A percentile compares a stretch with the other conserved stretches of the same genome.
Evolutionary conservation across 2,329 filamentous ascomycete genomes (phyloP).

Genomic region (Phialemoniopsis sp.): DNA sequence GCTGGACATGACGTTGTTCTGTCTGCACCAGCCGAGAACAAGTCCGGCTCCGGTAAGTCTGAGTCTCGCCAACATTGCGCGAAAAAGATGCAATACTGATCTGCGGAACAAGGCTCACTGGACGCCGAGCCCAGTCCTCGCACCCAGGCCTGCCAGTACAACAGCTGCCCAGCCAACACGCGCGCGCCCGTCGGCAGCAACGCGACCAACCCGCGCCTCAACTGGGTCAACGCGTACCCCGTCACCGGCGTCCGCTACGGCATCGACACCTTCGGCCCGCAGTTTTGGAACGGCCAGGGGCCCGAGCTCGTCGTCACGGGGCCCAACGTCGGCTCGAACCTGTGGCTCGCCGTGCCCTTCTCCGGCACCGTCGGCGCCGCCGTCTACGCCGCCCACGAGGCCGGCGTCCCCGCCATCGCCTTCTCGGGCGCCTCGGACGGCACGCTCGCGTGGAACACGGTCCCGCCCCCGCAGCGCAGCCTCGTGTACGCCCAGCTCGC

Average conservation of each 20-base stretch:
- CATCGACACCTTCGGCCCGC: slow-evolving; percentile 49
- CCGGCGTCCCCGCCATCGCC: slow-evolving; percentile 61
- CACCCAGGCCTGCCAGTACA: slow-evolving; percentile 51
- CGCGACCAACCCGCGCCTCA: slow-evolving; percentile 50
- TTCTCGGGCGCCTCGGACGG: slow-evolving; percentile 55
- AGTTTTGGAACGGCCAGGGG: slow-evolving; percentile 45
- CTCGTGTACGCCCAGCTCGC: slow-evolving; percentile 61
- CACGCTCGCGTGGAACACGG: slow-evolving; percentile 48
- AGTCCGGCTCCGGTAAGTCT: slow-evolving; percentile 59
- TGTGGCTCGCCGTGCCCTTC: slow-evolving; percentile 50
- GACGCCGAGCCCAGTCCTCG: slow-evolving; percentile 44
- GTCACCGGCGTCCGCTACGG: slow-evolving; percentile 61
- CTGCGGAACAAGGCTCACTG: slow-evolving; percentile 55
- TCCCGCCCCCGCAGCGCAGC: slow-evolving; percentile 50
- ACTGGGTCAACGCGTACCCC: slow-evolving; percentile 71
- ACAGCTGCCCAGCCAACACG: slow-evolving; percentile 55
- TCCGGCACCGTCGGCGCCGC: slow-evolving; percentile 68
- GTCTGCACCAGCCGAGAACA: slow-evolving; percentile 62
- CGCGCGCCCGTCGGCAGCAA: slow-evolving; percentile 51
- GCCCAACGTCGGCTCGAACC: slow-evolving; percentile 56
- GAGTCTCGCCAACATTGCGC: neutral
- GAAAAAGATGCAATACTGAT: slow-evolving; percentile 4
- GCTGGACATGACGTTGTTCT: slow-evolving; percentile 59
- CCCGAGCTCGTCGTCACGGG: slow-evolving; percentile 64
- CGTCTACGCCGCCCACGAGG: slow-evolving; percentile 48